Base-by-base conservation (phyloP, 148 eudicot species). In the Cornus controversa region DNA sequence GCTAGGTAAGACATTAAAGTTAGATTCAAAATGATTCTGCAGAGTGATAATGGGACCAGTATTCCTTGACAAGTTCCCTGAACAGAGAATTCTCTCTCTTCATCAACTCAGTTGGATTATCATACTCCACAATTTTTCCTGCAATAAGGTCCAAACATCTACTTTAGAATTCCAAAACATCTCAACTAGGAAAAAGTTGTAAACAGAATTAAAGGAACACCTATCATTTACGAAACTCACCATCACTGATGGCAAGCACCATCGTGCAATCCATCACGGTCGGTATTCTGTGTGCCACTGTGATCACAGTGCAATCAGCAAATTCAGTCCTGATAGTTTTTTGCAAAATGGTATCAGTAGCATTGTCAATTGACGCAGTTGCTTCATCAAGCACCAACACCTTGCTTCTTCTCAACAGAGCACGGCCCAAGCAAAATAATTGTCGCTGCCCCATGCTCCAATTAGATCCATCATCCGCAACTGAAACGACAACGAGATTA, bases 391-490 rank as follows among this genome's bases (percentile, higher is more conserved):
- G 91, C 45, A 90, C 97, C 75, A 92, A 67, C 23, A 90, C 83
- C 81, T 88, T 89, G 88, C 97, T 89, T 73, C 88, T 79, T 66
- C 93, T 89, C 72, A 90, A 68, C 66, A 92, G 70, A 47, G 94
- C 97, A 5, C 94, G 90, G 0, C 94, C 97, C 75, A 90, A 79
- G 74, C 94, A 92, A 53, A 92, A 92, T 76, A 92, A 75, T 67
- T 92, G 97, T 10, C 92, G 72, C 77, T 92, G 97, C 65, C 97
- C 94, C 97, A 92, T 89, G 87, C 97, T 92, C 97, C 97, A 90
- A 60, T 92, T 90, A 27, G 91, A 83, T 82, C 97, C 97, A 66
- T 92, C 97, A 83, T 90, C 94, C 60, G 80, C 80, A 79, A 92
- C 97, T 92, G 83, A 69, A 71, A 65, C 57, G 24, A 69, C 63